Percentiles rank a stretch among this genome's conserved stretches.
phyloP scores from a whole-genome alignment of 1,284 basidiomycete genomes.

The Cutaneotrichosporon mucoides region DNA sequence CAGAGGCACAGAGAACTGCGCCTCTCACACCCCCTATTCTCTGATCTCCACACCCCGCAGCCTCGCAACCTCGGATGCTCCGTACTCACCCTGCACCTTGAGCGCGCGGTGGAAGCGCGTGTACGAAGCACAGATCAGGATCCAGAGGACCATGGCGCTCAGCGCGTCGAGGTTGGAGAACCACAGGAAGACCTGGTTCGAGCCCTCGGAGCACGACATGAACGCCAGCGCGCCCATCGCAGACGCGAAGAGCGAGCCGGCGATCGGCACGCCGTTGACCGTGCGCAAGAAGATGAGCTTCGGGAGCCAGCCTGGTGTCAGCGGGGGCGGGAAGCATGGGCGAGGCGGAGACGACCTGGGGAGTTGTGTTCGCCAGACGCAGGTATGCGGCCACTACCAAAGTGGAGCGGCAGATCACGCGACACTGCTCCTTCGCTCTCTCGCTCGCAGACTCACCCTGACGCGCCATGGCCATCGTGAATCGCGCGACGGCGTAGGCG shows the following conservation, averaged over 20 bases:
- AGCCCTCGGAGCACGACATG: slow-evolving; percentile 57
- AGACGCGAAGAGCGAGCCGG: slow-evolving; percentile 59
- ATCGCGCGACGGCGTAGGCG: slow-evolving; percentile 35
- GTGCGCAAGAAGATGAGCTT: slow-evolving; percentile 56
- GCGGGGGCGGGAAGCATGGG: too few relatives aligned
- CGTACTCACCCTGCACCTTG: slow-evolving; percentile 57
- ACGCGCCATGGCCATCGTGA: slow-evolving; percentile 50
- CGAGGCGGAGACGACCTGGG: too few relatives aligned
- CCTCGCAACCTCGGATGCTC: too few relatives aligned
- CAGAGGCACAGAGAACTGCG: too few relatives aligned
- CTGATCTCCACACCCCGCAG: too few relatives aligned
- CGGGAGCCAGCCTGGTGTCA: slow-evolving; percentile 53
- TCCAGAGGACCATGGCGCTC: slow-evolving; percentile 68
- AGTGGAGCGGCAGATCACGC: slow-evolving; percentile 21
- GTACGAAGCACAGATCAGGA: slow-evolving; percentile 69
- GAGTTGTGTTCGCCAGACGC: too few relatives aligned
- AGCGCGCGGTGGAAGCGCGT: slow-evolving; percentile 68
- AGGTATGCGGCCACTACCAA: too few relatives aligned
- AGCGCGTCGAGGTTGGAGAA: slow-evolving; percentile 58
- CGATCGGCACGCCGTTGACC: slow-evolving; percentile 65
- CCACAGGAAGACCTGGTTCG: slow-evolving; percentile 67
- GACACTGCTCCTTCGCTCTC: too few relatives aligned
- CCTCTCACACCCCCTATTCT: too few relatives aligned
- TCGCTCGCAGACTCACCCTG: slow-evolving; percentile 52
- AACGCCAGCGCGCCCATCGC: slow-evolving; percentile 57